Evolutionary conservation across 1,284 basidiomycete genomes (phyloP).

Genomic region (Coniferiporia weirii): DNA sequence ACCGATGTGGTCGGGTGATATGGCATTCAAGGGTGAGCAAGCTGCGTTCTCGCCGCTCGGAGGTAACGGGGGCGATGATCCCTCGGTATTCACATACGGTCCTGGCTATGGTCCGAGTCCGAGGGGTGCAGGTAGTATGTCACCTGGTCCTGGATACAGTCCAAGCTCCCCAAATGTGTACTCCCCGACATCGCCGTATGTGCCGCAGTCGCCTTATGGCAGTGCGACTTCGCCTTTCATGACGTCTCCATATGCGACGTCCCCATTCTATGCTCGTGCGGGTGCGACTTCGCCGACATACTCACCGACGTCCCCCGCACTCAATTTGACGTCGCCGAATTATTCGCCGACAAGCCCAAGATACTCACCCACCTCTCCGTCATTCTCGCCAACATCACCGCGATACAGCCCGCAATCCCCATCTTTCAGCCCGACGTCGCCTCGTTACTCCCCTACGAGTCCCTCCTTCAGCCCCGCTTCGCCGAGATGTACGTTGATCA

Average conservation of each 20-base stretch:
- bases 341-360: conserved; percentile 87
- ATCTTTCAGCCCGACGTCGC: conserved; percentile 81
- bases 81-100: conserved; percentile 59
- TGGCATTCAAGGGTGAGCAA: conserved; percentile 73
- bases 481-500: conserved; percentile 60
- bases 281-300: conserved; percentile 80
- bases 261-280: conserved; percentile 72
- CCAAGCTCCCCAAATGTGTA: conserved; percentile 81
- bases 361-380: conserved; percentile 81
- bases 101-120: conserved; percentile 82
- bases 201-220: conserved; percentile 79
- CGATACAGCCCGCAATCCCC: conserved; percentile 80
- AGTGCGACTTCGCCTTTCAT: conserved; percentile 80
- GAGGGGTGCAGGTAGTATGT: conserved; percentile 71
- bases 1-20: conserved; percentile 68
- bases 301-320: conserved; percentile 77
- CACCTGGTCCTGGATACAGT: conserved; percentile 75
- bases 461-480: conserved; percentile 86
- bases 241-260: conserved; percentile 73
- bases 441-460: conserved; percentile 79
- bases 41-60: conserved; percentile 95
- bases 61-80: conserved; percentile 80
- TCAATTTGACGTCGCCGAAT: conserved; percentile 75
- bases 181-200: conserved; percentile 85
- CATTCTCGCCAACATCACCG: conserved; percentile 82